phyloP scores from a whole-genome alignment of 257 asterid species.

The Buddleja alternifolia region DNA sequence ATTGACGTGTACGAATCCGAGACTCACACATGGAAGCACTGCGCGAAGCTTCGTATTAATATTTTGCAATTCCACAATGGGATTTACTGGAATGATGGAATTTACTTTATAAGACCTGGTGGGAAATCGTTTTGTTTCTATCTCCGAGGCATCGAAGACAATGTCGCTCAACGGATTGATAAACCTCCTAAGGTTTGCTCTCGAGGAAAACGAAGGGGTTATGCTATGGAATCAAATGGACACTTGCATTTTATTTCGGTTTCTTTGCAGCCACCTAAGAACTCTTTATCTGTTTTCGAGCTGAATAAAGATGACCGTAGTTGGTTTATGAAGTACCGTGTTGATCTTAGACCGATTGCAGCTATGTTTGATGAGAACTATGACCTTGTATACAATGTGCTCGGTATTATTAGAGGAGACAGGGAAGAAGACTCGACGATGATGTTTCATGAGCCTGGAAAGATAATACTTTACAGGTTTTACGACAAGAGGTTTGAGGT shows the following conservation, averaged over 20 bases:
- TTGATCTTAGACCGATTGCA: slow-evolving; percentile 5
- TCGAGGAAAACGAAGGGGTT: background rate
- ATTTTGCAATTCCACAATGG: background rate
- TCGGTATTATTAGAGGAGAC: slow-evolving; percentile 27
- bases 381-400: background rate
- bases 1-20: background rate
- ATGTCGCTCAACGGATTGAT: background rate
- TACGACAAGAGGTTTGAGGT: slow-evolving; percentile 19
- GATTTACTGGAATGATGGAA: slow-evolving; percentile 14
- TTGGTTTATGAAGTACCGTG: too few species aligned
- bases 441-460: slow-evolving; percentile 28
- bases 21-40: background rate
- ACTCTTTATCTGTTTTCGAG: background rate
- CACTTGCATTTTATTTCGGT: too few species aligned
- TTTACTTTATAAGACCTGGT: slow-evolving; percentile 15
- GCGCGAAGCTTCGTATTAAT: background rate
- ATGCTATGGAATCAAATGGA: slow-evolving; percentile 17
- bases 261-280: background rate
- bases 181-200: background rate
- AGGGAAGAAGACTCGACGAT: background rate
- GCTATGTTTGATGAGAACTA: background rate
- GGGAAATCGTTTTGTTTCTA: background rate
- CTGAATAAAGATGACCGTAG: background rate
- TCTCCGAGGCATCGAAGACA: too few species aligned
- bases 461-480: slow-evolving; percentile 26